Base-by-base conservation (phyloP, 768 basidiomycete genomes). In the Saitozyma podzolica region DNA sequence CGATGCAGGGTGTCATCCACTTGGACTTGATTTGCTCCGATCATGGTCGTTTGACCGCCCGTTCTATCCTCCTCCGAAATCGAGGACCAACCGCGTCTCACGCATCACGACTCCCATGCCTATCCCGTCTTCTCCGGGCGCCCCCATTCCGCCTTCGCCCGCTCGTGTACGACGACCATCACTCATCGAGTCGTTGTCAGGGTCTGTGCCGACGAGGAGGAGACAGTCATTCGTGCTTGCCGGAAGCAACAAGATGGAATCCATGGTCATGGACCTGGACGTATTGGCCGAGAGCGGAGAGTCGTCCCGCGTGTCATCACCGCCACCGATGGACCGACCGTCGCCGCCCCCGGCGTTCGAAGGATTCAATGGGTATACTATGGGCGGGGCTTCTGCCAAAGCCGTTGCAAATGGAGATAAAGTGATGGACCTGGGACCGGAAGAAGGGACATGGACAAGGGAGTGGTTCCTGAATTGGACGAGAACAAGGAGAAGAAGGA, bases 221-320 rank as follows among this genome's bases (percentile, higher is more conserved):
- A 64, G 76, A 14, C 72, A 70, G 7, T 73, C 73, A 8, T 79
- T 77, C 66, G 69, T 78, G 67, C 68, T 78, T 7, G 58, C 65
- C 9, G 50, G 40, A 16, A 61, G 56, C 16, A 84, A 85, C 50
- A 47, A 65, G 20, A 85, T 87, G 45, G 85, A 89, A 4, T 89
- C 89, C 7, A 90, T 95, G 67, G 72, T 92, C 69, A 94, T 95
- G 68, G 92, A 96, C 79, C 92, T 96, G 85, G 90, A 91, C 63
- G 83, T 87, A 87, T 3, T 86, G 86, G 9, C 81, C 77, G 58
- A 76, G 63, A 52, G 50, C 16, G 62, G 56, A 19, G 50, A 59
- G 16, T 47, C 51, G 16, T 49, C 71, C 6, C 56, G 65, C 20
- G 40, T 53, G 9, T 42, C 65, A 13, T 58, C 59, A 1, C 70